Evolutionary conservation across 306 rosid genomes (phyloP), one percentile per base, ranked within the genome.

Genomic region (Prunus mongolica): DNA sequence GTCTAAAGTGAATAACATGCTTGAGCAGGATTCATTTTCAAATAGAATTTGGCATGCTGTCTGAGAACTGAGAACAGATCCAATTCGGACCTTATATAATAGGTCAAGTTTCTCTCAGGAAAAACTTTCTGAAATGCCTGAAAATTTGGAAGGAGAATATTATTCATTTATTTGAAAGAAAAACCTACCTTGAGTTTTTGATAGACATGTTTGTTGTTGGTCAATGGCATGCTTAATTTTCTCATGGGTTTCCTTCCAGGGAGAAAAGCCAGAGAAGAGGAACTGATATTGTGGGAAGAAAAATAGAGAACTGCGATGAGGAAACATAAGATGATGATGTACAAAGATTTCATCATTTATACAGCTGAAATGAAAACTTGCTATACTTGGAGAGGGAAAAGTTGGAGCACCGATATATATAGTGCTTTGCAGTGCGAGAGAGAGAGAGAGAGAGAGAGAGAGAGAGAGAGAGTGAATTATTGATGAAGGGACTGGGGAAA

Each of bases 401-500:
- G 60, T 71, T 81, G 83, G 84, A 80, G 77, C 57, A 19, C 76
- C 75, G 72, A 82, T 70, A 82, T 87, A 86, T 86, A 93, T 84
- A 72, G 64, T 75, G 79, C 67, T 69, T 75, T n/a, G 90, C 32
- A 50, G 82, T 60, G 81, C 70, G 15, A 69, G 76, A 79, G 81
- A 80, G 82, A 64, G 52, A 57, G 88, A 87, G 82, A 64, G 54
- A 64, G 82, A 80, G 76, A 44, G 58, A 49, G 66, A 49, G 73
- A 69, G 72, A 58, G 81, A 27, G 60, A 75, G 78, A 30, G 51
- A 45, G 30, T 34, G 88, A 87, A 90, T 90, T 86, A 90, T 90
- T 89, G 93, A 79, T 86, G 54, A 77, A 67, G 90, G 83, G 85
- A 80, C 76, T 44, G 84, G 83, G 90, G 79, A 85, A 85, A 87